These are phyloP conservation scores for Chondrus crispus DNA, from an alignment of 23 red algal genomes.

Conservation along the genomic window DNA sequence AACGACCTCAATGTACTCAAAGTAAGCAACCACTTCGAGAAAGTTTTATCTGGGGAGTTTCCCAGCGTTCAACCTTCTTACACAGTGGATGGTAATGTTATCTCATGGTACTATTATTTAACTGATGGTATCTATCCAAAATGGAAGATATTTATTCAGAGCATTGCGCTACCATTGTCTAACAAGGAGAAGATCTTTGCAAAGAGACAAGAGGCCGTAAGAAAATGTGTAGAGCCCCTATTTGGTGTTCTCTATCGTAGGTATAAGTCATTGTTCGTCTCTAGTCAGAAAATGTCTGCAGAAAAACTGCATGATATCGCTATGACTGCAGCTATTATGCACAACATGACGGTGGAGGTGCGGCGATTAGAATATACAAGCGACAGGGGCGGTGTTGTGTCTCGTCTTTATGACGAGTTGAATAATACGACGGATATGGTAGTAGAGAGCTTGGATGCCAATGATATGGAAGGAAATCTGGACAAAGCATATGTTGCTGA, in stretches of 20 bases:
- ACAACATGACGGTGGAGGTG: no score
- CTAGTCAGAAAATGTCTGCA: no score
- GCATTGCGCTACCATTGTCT: background rate
- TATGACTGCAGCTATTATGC: no score
- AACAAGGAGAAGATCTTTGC: background rate
- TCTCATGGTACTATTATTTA: background rate
- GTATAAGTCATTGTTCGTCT: no score
- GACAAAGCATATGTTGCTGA: background rate
- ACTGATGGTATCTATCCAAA: background rate
- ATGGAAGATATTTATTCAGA: constrained; percentile 15
- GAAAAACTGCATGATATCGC: no score
- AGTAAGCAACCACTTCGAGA: background rate
- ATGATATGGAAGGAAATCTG: no score
- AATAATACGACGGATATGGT: background rate
- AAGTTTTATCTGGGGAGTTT: background rate
- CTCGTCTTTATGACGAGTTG: background rate
- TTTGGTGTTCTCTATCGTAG: constrained; percentile 22
- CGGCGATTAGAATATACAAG: background rate
- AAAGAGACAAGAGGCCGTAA: background rate
- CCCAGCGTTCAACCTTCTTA: background rate
- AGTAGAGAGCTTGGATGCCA: no score
- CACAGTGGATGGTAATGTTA: background rate
- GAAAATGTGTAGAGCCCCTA: background rate
- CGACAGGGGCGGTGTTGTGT: background rate
- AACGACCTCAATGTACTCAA: background rate